Conservation (phyloP, 352 stramenopile genomes). For the Globisporangium ultimum region DNA sequence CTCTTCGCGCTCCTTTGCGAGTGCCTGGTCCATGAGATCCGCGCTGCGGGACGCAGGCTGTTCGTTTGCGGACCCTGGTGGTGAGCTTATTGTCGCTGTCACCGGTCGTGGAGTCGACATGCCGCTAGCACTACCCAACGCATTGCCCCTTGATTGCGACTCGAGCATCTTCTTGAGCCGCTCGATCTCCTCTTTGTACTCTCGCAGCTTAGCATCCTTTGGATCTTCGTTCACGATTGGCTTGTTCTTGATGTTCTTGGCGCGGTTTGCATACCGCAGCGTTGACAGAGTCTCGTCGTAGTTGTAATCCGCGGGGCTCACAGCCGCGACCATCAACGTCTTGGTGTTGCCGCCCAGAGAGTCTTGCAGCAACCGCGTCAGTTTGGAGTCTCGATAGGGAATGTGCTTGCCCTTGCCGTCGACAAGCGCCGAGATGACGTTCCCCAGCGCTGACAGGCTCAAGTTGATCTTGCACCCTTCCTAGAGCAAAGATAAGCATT, state of each 20-base stretch:
- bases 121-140: constrained; percentile 26
- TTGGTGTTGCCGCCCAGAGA: constrained; percentile 94
- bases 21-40: constrained; percentile 6
- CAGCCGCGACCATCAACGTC: constrained; percentile 95
- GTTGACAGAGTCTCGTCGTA: constrained; percentile 95
- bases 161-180: constrained; percentile 79
- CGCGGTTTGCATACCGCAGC: constrained; percentile 94
- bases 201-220: constrained; percentile 87
- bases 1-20: constrained; percentile 59
- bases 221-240: constrained; percentile 95
- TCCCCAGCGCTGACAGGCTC: constrained; percentile 71
- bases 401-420: constrained; percentile 86
- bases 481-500: constrained; percentile 19
- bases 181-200: constrained; percentile 90
- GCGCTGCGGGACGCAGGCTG: neutral
- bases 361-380: constrained; percentile 91
- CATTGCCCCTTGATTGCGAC: constrained; percentile 41
- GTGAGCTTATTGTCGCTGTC: too few relatives aligned
- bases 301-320: constrained; percentile 94
- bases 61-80: constrained; percentile 4
- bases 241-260: constrained; percentile 98
- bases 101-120: constrained; percentile 23
- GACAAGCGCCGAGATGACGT: constrained; percentile 84
- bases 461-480: constrained; percentile 89
- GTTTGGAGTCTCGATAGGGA: constrained; percentile 91